Evolutionary conservation across 768 basidiomycete species (phyloP), one percentile per base, ranked within the genome.

Genomic region (Boletus vermiculosoides): DNA sequence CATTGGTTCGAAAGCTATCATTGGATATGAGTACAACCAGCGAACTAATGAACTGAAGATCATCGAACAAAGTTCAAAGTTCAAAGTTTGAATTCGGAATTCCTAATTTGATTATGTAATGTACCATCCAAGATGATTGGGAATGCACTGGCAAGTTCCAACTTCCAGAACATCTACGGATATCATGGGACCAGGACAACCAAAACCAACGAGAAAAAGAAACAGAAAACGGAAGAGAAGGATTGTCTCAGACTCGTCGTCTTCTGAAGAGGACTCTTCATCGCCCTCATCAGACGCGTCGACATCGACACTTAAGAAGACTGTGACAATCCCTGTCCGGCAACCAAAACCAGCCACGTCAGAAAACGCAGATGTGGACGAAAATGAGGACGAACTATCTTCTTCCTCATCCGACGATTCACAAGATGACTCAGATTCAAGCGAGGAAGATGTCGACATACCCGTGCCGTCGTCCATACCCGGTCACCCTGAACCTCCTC

Each of bases 171-270:
- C 37, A 22, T 15, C 33, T 11, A 45, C 34, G 36, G 37, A 37
- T 18, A 18, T 18, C 18, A 50, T 69, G 71, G 63, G 73, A 15
- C 63, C 71, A 39, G 68, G 65, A 56, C 72, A 72, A 57, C 67
- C 30, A 10, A 67, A 75, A 50, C 62, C 33, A 48, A 63, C 77
- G 18, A 74, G 79, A 62, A 83, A 80, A 69, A 70, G 82, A 48
- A 77, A 71, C 34, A 75, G 83, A 58, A 84, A 85, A 64, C 74
- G 83, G 18, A 83, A 83, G 60, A 75, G 82, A 75, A 77, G 81
- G 50, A 73, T 79, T 11, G 73, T 66, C 0, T 80, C 77, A 0
- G 72, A 77, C 10, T 73, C 75, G 2, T 77, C 75, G 1, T 78
- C 77, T 23, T 82, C 78, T 11, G 77, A 76, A 22, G 61, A 63